These are phyloP conservation scores for Aleurites moluccanus DNA, from an alignment of 441 rosid genomes.

Conservation along the genomic window DNA sequence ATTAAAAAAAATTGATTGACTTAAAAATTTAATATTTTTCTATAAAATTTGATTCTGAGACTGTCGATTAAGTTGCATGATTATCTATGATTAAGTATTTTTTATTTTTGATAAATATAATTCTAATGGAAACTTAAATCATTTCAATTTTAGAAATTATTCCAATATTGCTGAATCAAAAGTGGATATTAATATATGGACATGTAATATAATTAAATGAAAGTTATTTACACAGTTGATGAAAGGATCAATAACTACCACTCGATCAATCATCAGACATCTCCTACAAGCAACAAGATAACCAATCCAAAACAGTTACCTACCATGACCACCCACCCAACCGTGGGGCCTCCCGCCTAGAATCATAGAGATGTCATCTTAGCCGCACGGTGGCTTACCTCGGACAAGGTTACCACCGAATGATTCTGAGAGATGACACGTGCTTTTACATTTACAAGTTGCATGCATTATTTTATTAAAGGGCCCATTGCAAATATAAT, in stretches of 20 bases:
- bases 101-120: no score
- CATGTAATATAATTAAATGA: neutral
- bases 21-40: no score
- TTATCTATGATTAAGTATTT: no score
- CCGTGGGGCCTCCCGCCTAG: neutral
- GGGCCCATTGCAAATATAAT: neutral
- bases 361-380: conserved; percentile 1
- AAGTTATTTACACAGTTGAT: neutral
- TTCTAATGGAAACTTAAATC: no score
- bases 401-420: neutral
- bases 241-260: neutral
- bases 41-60: no score
- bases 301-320: neutral
- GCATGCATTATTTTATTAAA: neutral
- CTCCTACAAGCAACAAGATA: neutral
- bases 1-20: no score
- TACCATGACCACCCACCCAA: conserved; percentile 2
- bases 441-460: no score
- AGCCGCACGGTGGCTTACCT: conserved; percentile 1
- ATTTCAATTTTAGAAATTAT: no score
- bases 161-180: no score
- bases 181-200: neutral
- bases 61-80: no score
- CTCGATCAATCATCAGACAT: conserved; percentile 5
- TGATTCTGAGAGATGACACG: no score